Percentiles rank a stretch among this genome's conserved stretches.
These are phyloP conservation scores for Entonaema liquescens DNA, from an alignment of 495 filamentous ascomycete species.

Conservation along the genomic window DNA sequence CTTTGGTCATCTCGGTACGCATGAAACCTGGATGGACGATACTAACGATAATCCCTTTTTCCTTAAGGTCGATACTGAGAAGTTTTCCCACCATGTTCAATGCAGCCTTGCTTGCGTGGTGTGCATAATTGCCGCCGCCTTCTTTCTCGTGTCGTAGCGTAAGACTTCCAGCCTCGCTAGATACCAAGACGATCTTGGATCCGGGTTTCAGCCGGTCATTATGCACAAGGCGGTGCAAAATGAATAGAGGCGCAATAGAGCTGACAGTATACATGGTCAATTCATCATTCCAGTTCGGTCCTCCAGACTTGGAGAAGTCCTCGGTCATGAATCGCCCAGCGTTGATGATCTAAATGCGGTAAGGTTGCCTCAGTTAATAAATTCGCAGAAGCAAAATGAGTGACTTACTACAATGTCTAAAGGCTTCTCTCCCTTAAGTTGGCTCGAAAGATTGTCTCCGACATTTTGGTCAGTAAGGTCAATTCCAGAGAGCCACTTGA, in stretches of 20 bases:
- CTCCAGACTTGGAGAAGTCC: constrained; percentile 58
- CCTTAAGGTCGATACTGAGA: constrained; percentile 71
- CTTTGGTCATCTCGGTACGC: constrained; percentile 76
- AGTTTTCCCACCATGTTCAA: constrained; percentile 80
- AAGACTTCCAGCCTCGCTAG: constrained; percentile 74
- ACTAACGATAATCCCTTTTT: constrained; percentile 68
- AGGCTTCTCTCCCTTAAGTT: constrained; percentile 53
- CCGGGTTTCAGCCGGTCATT: constrained; percentile 57
- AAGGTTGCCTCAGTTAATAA: not conserved
- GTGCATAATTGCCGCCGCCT: constrained; percentile 76
- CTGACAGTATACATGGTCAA: constrained; percentile 76
- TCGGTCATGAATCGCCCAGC: constrained; percentile 76
- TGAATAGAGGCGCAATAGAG: constrained; percentile 71
- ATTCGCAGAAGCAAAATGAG: not conserved
- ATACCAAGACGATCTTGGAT: constrained; percentile 71
- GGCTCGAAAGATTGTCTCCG: constrained; percentile 54
- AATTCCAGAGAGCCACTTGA: constrained; percentile 49
- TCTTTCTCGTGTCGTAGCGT: constrained; percentile 71
- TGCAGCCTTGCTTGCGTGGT: constrained; percentile 77
- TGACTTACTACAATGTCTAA: constrained; percentile 60
- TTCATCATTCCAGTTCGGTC: constrained; percentile 70
- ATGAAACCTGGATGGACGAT: constrained; percentile 79
- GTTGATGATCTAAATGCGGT: constrained; percentile 60
- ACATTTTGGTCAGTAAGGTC: constrained; percentile 52
- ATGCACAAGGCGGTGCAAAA: constrained; percentile 68